These are phyloP conservation scores for Boeremia lycopersici DNA, from an alignment of 2,329 filamentous ascomycete genomes.

Conservation along the genomic window DNA sequence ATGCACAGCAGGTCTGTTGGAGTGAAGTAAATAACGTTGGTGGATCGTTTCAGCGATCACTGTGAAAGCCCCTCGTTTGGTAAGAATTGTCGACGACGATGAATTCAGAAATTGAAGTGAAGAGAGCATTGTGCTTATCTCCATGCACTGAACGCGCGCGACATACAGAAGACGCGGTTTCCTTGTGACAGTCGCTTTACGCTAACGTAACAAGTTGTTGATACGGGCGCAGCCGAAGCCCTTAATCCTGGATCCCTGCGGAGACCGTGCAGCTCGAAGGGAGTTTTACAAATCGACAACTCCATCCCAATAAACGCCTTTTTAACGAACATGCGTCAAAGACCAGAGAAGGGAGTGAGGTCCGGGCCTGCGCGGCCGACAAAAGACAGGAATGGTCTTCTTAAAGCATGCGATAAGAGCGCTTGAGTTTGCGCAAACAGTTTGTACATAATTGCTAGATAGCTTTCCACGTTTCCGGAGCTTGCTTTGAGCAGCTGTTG, in stretches of 20 bases:
- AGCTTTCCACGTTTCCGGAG: neutral
- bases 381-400: neutral
- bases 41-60: neutral
- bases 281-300: neutral
- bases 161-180: constrained; percentile 5
- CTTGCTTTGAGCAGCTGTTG: neutral
- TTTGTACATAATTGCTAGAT: neutral
- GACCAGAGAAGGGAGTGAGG: neutral
- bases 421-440: neutral
- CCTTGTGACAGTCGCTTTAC: constrained; percentile 14
- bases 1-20: neutral
- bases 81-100: neutral
- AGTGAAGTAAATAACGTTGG: neutral
- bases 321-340: neutral
- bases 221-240: constrained; percentile 11
- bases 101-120: neutral
- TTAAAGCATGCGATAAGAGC: neutral
- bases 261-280: neutral
- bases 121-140: constrained; percentile 8
- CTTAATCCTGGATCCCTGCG: constrained; percentile 11
- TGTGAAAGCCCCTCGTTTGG: neutral
- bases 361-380: no score
- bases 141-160: neutral
- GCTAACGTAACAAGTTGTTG: constrained; percentile 10
- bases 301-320: neutral